phyloP scores from a whole-genome alignment of 192 early-diverging fungal genomes.

The Kickxella alabastrina region DNA sequence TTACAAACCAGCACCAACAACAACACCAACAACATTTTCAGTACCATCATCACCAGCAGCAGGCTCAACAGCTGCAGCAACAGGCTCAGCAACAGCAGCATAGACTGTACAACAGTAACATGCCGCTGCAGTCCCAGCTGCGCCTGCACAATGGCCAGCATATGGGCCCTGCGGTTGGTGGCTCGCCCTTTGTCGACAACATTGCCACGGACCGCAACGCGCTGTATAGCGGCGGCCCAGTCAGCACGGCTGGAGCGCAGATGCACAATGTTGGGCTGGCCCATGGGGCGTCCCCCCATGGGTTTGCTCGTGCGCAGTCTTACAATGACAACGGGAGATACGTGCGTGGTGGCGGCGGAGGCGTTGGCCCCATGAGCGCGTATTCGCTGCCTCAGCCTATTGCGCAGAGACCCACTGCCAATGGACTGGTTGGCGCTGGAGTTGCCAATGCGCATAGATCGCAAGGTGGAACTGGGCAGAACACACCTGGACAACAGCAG shows the following conservation, averaged over 20 bases:
- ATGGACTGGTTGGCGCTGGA: constrained; percentile 26
- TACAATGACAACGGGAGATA: constrained; percentile 30
- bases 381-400: constrained; percentile 47
- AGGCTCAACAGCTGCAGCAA: constrained; percentile 4
- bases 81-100: no score
- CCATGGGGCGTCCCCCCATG: constrained; percentile 13
- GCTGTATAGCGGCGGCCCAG: constrained; percentile 15
- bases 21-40: constrained; percentile 2
- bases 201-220: constrained; percentile 31
- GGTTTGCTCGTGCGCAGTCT: constrained; percentile 34
- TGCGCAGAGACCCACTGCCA: constrained; percentile 30
- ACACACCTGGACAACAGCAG: constrained; percentile 11
- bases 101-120: constrained; percentile 9
- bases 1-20: constrained; percentile 3
- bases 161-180: constrained; percentile 5
- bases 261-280: constrained; percentile 24
- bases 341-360: constrained; percentile 21
- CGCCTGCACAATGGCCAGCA: constrained; percentile 17
- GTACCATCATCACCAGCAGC: neutral
- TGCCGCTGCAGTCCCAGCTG: constrained; percentile 19
- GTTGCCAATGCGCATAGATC: constrained; percentile 14
- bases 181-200: constrained; percentile 21
- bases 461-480: constrained; percentile 13
- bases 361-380: constrained; percentile 39
- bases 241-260: constrained; percentile 8